phyloP scores from a whole-genome alignment of 768 basidiomycete genomes.

The Porphyrellus cyaneotinctus region DNA sequence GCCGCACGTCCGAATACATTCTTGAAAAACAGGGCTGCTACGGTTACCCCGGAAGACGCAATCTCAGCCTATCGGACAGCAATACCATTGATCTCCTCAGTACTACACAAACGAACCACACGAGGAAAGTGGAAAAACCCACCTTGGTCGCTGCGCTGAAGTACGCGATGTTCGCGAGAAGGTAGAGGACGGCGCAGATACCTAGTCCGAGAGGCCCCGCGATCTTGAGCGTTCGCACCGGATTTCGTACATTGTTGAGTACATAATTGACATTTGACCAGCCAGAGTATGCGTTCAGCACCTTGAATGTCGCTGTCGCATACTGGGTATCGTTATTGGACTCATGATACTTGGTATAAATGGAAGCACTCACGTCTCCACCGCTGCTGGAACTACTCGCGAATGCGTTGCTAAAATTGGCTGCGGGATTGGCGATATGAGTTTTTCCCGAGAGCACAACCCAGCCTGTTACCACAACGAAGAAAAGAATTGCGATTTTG shows the following conservation, averaged over 20 bases:
- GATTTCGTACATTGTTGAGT: constrained; percentile 56
- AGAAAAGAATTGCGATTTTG: constrained; percentile 51
- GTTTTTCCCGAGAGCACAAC: constrained; percentile 59
- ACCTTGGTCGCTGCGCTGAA: constrained; percentile 38
- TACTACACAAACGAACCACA: background rate
- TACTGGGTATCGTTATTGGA: constrained; percentile 36
- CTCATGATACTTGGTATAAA: background rate
- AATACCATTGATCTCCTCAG: background rate
- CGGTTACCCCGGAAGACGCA: constrained; percentile 44
- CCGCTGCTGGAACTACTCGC: constrained; percentile 50
- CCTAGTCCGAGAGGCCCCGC: constrained; percentile 56
- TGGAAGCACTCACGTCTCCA: constrained; percentile 36
- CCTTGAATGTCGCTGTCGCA: constrained; percentile 60
- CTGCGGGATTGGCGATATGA: constrained; percentile 50
- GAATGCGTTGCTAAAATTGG: constrained; percentile 57
- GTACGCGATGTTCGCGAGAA: constrained; percentile 57
- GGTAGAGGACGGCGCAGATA: constrained; percentile 49
- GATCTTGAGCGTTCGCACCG: constrained; percentile 57
- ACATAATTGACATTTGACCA: constrained; percentile 59
- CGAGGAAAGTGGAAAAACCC: background rate
- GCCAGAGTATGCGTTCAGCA: constrained; percentile 47
- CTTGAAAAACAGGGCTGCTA: constrained; percentile 57
- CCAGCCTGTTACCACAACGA: constrained; percentile 56
- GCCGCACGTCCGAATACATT: constrained; percentile 55
- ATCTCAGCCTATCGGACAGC: constrained; percentile 39